Conservation (phyloP, 257 asterid species). For the Ocimum tenuiflorum region DNA sequence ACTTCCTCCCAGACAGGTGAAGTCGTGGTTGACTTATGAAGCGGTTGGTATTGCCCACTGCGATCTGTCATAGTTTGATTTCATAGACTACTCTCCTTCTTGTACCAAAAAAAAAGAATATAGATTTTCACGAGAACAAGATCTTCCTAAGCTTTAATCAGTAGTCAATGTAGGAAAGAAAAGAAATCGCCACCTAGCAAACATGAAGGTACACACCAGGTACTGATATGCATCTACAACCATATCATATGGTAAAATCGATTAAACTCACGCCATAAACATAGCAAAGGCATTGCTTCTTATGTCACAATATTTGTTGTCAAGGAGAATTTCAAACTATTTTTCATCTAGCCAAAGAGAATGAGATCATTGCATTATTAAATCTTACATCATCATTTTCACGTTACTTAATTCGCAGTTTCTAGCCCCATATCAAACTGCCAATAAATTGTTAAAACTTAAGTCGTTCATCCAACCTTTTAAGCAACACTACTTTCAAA, state of each 20-base stretch:
- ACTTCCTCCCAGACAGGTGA: no score
- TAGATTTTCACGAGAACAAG: neutral
- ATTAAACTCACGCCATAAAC: neutral
- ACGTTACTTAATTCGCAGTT: neutral
- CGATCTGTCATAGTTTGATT: no score
- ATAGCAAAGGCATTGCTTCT: neutral
- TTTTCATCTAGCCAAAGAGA: neutral
- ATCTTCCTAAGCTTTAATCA: neutral
- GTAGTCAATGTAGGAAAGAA: neutral
- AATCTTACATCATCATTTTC: slow-evolving; percentile 8
- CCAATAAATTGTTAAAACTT: slow-evolving; percentile 1
- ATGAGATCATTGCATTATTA: neutral
- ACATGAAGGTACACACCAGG: neutral
- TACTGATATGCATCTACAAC: neutral
- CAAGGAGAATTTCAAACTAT: neutral
- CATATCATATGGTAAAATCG: neutral
- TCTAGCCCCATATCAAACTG: neutral
- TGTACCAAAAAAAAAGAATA: neutral
- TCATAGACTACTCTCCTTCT: no score
- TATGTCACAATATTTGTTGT: neutral
- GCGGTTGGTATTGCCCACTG: no score
- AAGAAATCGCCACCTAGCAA: neutral
- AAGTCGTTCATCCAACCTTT: neutral
- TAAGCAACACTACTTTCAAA: neutral
- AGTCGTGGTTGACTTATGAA: no score